These are phyloP conservation scores for Trichophyton schoenleinii DNA, from an alignment of 2,329 filamentous ascomycete genomes.

Conservation along the genomic window DNA sequence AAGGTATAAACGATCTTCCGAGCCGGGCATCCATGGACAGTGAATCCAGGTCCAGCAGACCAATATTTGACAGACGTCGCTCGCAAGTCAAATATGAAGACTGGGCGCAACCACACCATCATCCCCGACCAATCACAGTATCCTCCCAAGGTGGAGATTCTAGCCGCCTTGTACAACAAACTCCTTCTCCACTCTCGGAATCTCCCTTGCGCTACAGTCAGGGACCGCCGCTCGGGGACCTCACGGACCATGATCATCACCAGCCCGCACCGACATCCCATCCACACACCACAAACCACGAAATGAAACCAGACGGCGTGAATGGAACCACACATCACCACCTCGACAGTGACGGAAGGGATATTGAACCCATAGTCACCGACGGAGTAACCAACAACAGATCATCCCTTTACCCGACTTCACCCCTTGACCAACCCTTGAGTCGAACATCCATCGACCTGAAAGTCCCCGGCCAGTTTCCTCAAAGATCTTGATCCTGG, in stretches of 20 bases:
- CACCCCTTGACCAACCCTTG: slow-evolving; percentile 25
- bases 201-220: neutral
- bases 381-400: neutral
- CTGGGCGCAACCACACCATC: neutral
- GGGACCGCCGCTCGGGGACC: neutral
- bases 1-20: neutral
- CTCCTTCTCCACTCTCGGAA: neutral
- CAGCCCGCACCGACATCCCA: neutral
- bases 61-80: neutral
- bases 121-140: neutral
- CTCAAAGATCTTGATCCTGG: slow-evolving; percentile 17
- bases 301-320: neutral
- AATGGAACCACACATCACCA: neutral
- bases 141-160: neutral
- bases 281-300: neutral
- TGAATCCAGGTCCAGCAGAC: neutral
- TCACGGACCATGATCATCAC: neutral
- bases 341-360: neutral
- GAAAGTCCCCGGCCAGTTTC: slow-evolving; percentile 58
- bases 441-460: slow-evolving; percentile 43
- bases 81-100: neutral
- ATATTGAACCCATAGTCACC: neutral
- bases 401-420: neutral
- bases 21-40: neutral
- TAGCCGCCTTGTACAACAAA: neutral